Evolutionary conservation across 2,329 filamentous ascomycete genomes (phyloP), one percentile per base, ranked within the genome.

Genomic region (Hirsutella thompsonii): DNA sequence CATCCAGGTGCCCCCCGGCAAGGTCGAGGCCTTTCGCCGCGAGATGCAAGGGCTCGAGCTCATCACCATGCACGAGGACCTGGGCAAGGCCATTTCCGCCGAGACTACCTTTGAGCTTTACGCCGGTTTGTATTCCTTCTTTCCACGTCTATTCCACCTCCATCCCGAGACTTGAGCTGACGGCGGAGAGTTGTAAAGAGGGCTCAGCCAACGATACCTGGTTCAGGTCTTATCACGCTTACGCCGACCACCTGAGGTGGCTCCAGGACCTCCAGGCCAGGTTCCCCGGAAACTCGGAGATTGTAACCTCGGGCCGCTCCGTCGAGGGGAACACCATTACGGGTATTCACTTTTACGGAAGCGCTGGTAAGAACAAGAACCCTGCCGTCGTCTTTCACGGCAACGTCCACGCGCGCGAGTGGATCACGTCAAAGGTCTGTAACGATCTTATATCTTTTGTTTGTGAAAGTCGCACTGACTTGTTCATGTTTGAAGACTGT

Each of bases 381-480:
- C 70, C 71, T 1, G 74, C 70, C 16, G 55, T 76, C 35, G 62
- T 78, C 35, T 68, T 71, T 51, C 74, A 79, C 52, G 69, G 67
- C 11, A 78, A 68, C 20, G 70, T 76, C 11, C 75, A 80, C 52
- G 72, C 73, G 8, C 64, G 74, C 35, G 74, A 79, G 53, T 79
- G 74, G 75, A 73, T 79, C 40, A 65, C 66, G 5, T 66, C 69
- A 10, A 71, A 74, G 59, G 69, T 69, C 40, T 32, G 52, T 48
- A 21, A 2, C 8, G 4, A 13, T 20, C 5, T 11, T 19, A 16
- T 13, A 14, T 36, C 11, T 18, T 8, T 3, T 2, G 18, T 16
- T 16, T 18, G 14, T 16, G 32, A n/a, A 3, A 9, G 37, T 20
- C 8, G 34, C 21, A n/a, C 16, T 19, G 40, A 10, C 20, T 45